Base-by-base conservation (phyloP, 2,329 filamentous ascomycete genomes). In the Penicillium sp. region DNA sequence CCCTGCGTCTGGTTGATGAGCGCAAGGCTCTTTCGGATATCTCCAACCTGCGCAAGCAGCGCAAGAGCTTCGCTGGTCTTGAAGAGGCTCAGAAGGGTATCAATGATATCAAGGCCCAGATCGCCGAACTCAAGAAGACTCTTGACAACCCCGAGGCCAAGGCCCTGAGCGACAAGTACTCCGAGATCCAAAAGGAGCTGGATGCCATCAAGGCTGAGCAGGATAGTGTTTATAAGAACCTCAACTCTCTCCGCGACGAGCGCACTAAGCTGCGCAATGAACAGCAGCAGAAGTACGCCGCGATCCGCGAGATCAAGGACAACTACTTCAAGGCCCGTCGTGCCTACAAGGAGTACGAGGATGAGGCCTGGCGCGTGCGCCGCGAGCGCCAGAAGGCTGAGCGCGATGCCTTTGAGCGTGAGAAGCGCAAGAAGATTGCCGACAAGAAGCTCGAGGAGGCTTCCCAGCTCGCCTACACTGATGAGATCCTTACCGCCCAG, bases 1-100 rank as follows among this genome's bases (percentile, higher is more conserved):
- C 86, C 76, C 93, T 99, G 90, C 96, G 93, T 81, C 83, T 99
- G 55, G 95, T 98, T 11, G 95, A 99, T 71, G 95, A 98, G 86
- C 96, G 92, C 84, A 98, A 97, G 85, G 89, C 92, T 8, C 84
- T 98, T 22, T 81, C 85, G 54, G 92, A 97, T 71, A 89, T 97
- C 70, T 91, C 90, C 52, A 89, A 82, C 76, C 82, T 98, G 68
- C 89, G 90, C 78, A 96, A 96, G 83, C 86, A 90, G 73, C 91
- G 91, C 81, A 98, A 97, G 87, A 90, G 87, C 79, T 97, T 99
- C 76, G 87, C 88, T 60, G 86, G 88, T 64, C 90, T 98, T 72
- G 92, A 96, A 62, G 88, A 90, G 61, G 84, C 88, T 37, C 91
- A 98, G 80, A 96, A 96, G 84, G 85, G 85, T 68, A 98, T 99